Percentiles rank a stretch among this genome's conserved stretches.
These are phyloP conservation scores for Amoebophrya sp. DNA, from an alignment of 169 alveolate species.

Conservation along the genomic window DNA sequence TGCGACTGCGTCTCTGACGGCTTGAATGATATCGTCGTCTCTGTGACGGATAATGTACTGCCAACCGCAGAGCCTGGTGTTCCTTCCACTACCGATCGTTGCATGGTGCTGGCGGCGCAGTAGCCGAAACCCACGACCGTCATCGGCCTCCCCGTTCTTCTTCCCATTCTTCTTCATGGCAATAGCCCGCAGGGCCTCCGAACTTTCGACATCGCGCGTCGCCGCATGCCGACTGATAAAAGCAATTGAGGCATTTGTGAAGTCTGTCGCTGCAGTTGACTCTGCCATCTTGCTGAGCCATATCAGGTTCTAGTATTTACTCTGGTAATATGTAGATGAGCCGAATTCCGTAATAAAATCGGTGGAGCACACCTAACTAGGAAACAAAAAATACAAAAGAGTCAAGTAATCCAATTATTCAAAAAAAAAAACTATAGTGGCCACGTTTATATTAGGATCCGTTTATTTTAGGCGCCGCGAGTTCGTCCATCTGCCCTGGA, in stretches of 20 bases:
- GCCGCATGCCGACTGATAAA: background rate
- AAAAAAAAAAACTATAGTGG: too few species aligned
- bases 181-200: background rate
- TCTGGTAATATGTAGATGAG: too few species aligned
- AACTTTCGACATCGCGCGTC: background rate
- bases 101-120: conserved; percentile 1
- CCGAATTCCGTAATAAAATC: too few species aligned
- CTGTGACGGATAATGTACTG: background rate
- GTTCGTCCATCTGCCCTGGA: too few species aligned
- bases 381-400: too few species aligned
- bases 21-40: background rate
- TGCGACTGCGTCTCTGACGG: background rate
- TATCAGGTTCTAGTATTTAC: background rate
- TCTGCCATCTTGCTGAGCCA: background rate
- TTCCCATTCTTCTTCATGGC: too few species aligned
- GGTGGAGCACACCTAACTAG: too few species aligned
- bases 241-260: background rate
- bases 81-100: background rate
- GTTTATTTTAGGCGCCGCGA: too few species aligned
- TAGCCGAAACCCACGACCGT: background rate
- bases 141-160: background rate
- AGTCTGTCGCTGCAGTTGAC: background rate
- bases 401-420: too few species aligned
- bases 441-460: too few species aligned
- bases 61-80: background rate